phyloP scores from a whole-genome alignment of 495 filamentous ascomycete species.

The Aspergillus mulundensis region DNA sequence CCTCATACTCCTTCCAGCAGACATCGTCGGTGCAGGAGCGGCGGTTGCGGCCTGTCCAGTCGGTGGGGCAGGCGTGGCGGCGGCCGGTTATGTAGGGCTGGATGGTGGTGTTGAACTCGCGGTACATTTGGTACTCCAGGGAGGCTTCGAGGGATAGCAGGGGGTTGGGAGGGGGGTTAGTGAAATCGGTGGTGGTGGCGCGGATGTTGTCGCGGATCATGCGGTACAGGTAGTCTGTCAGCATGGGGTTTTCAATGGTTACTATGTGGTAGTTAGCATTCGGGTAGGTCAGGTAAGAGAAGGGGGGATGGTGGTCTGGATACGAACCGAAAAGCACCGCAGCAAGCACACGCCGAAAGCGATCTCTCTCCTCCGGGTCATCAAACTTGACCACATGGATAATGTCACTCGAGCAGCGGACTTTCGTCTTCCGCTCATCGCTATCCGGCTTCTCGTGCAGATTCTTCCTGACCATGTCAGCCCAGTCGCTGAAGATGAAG shows the following conservation, averaged over 20 bases:
- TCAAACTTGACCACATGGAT: slow-evolving; percentile 18
- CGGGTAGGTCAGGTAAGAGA: neutral
- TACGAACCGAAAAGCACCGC: slow-evolving; percentile 32
- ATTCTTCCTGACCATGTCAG: slow-evolving; percentile 10
- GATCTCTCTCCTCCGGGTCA: slow-evolving; percentile 28
- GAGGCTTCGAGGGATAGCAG: slow-evolving; percentile 13
- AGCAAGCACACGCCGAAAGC: slow-evolving; percentile 36
- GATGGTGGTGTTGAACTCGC: slow-evolving; percentile 22
- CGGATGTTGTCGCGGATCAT: slow-evolving; percentile 35
- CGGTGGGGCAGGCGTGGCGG: slow-evolving; percentile 34
- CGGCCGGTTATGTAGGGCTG: slow-evolving; percentile 11
- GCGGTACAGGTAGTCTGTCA: slow-evolving; percentile 32
- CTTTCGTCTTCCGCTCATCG: neutral
- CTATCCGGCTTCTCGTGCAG: neutral
- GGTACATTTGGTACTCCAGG: slow-evolving; percentile 23
- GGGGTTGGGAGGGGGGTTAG: neutral
- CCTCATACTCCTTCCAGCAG: slow-evolving; percentile 22
- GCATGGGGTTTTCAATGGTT: slow-evolving; percentile 17
- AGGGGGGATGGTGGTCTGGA: neutral
- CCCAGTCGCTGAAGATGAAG: slow-evolving; percentile 36
- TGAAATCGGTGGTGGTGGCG: neutral
- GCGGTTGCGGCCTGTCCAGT: slow-evolving; percentile 30
- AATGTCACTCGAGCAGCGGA: slow-evolving; percentile 26
- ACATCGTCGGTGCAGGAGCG: slow-evolving; percentile 23
- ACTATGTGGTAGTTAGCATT: slow-evolving; percentile 10